phyloP scores from a whole-genome alignment of 2,329 filamentous ascomycete genomes.

The Dothiorella sarmentorum region DNA sequence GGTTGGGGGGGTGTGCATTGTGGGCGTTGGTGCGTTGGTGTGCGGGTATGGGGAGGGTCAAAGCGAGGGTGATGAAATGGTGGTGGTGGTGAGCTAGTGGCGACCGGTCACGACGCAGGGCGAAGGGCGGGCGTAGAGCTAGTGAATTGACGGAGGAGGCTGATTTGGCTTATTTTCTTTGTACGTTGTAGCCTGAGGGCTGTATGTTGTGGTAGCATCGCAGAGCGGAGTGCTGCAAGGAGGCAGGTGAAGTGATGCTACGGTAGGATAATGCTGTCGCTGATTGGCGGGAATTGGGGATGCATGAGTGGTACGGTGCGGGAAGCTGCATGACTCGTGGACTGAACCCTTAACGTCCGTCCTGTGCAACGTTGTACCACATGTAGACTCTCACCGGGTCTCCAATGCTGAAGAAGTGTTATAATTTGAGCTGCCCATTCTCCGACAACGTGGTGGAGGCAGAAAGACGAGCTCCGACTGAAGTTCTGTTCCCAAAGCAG shows the following conservation, averaged over 20 bases:
- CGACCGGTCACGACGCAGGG: neutral
- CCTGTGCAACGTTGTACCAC: neutral
- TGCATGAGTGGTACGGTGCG: too few relatives aligned
- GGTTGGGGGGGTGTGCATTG: neutral
- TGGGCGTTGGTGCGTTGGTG: neutral
- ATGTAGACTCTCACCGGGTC: too few relatives aligned
- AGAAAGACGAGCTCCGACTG: neutral
- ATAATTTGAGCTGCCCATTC: too few relatives aligned
- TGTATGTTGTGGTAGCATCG: neutral
- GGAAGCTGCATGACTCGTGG: neutral
- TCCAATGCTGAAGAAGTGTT: too few relatives aligned
- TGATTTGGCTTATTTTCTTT: neutral
- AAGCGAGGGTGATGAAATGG: neutral
- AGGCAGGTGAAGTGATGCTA: constrained; percentile 5
- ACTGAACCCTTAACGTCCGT: neutral
- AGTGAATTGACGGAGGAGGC: neutral
- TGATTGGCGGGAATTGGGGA: neutral
- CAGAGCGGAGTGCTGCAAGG: neutral
- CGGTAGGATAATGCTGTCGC: constrained; percentile 14
- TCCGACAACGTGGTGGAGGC: too few relatives aligned
- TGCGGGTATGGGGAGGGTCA: neutral
- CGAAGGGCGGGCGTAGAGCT: neutral
- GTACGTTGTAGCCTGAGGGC: neutral
- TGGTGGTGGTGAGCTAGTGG: neutral
- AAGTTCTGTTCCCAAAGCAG: neutral